A percentile compares a stretch with the other conserved stretches of the same genome.
Evolutionary conservation across 768 basidiomycete genomes (phyloP).

Genomic region (Tricholoma furcatifolium): DNA sequence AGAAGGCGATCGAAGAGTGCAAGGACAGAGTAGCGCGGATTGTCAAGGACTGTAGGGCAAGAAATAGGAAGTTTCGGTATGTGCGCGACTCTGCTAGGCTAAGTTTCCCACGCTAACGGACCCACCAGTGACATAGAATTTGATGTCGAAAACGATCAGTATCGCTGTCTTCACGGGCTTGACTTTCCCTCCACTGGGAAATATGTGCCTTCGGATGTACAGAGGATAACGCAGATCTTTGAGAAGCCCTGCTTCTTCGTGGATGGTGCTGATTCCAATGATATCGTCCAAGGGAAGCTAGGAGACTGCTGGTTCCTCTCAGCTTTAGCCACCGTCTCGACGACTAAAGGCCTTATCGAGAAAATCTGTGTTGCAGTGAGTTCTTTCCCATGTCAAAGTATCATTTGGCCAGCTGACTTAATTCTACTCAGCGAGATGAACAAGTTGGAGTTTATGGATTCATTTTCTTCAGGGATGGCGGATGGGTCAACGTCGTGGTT

Average conservation of each 20-base stretch:
- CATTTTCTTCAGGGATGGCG: constrained; percentile 51
- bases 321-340: constrained; percentile 49
- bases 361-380: constrained; percentile 45
- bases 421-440: constrained; percentile 41
- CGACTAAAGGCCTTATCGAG: constrained; percentile 46
- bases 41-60: constrained; percentile 41
- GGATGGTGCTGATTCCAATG: constrained; percentile 44
- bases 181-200: constrained; percentile 18
- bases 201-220: constrained; percentile 39
- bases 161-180: constrained; percentile 46
- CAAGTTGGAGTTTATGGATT: constrained; percentile 57
- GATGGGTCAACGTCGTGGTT: constrained; percentile 54
- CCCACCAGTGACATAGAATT: constrained; percentile 52
- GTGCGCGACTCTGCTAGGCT: neutral
- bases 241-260: constrained; percentile 49
- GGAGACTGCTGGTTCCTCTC: constrained; percentile 59
- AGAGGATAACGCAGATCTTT: constrained; percentile 49
- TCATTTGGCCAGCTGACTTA: neutral
- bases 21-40: constrained; percentile 44
- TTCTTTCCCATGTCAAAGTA: neutral
- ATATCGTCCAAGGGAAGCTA: constrained; percentile 50
- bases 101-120: neutral
- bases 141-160: constrained; percentile 52
- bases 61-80: constrained; percentile 51
- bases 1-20: constrained; percentile 48